Evolutionary conservation across 441 rosid genomes (phyloP), one percentile per base, ranked within the genome.

Genomic region (Erodium trifolium): DNA sequence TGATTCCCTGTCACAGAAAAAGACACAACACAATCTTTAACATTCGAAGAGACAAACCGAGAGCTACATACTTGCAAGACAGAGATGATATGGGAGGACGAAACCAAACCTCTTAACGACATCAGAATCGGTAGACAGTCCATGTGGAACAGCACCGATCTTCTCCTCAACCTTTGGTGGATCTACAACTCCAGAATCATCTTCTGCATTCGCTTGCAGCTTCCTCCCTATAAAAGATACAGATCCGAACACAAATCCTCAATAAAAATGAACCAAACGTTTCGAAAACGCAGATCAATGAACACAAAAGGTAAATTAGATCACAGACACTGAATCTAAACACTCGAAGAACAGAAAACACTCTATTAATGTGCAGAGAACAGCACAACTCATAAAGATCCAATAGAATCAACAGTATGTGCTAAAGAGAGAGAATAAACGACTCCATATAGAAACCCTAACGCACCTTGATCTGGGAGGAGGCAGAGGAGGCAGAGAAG

Each of bases 161-260:
- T 84, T 89, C 47, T 93, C 99, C 77, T 93, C 97, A 2, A 93
- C 88, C 82, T 91, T 91, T 0, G 97, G 99, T 75, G 93, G 93
- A 87, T 87, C 93, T 68, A 81, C 79, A 12, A 77, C 84, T 49
- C 80, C 87, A 1, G 90, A 76, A 62, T 84, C 88, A 59, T 67
- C 91, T 67, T 91, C 91, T 0, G 96, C 99, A 79, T 82, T 93
- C 49, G 89, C 96, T 62, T 83, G 96, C 9, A 89, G 67, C 75
- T 91, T 93, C 79, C 87, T 74, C 18, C 89, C 97, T 93, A 35
- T 0, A 19, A 8, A 71, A 45, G 71, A 19, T 66, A 75, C 17
- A 43, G 78, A 73, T 71, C 83, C 76, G 9, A 55, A 27, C 2
- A 2, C 51, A 55, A 49, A 14, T 17, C 53, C 5, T 5, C 57